phyloP scores from a whole-genome alignment of 2,329 filamentous ascomycete genomes.

The Cladosporium sp. region DNA sequence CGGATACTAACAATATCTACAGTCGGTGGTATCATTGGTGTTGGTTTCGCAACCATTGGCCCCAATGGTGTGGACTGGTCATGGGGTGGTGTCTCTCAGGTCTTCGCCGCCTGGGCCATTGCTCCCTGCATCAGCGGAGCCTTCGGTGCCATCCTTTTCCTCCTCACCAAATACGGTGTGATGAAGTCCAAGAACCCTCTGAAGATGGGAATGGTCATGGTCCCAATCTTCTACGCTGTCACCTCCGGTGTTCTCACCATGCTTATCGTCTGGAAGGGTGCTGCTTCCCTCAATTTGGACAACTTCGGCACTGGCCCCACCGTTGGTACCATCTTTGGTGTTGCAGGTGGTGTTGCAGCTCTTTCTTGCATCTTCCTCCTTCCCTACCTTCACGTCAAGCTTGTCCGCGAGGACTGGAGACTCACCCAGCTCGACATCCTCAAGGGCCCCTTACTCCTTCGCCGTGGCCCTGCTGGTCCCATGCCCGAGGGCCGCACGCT shows the following conservation, averaged over 20 bases:
- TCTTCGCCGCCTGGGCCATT: slow-evolving; percentile 60
- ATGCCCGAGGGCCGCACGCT: slow-evolving; percentile 12
- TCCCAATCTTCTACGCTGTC: slow-evolving; percentile 55
- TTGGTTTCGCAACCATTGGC: slow-evolving; percentile 50
- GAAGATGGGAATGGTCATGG: slow-evolving; percentile 47
- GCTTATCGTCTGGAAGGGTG: slow-evolving; percentile 38
- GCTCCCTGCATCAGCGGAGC: slow-evolving; percentile 52
- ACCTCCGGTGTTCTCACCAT: slow-evolving; percentile 51
- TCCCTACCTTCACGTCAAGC: slow-evolving; percentile 53
- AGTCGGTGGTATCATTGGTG: slow-evolving; percentile 31
- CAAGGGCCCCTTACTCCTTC: slow-evolving; percentile 34
- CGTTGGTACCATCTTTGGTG: slow-evolving; percentile 49
- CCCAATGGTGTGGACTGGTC: slow-evolving; percentile 52
- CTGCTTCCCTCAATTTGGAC: slow-evolving; percentile 44
- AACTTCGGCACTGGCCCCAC: slow-evolving; percentile 38
- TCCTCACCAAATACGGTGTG: slow-evolving; percentile 53
- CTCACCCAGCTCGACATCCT: slow-evolving; percentile 51
- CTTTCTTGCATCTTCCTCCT: slow-evolving; percentile 50
- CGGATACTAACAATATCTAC: background rate
- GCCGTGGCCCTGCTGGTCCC: slow-evolving; percentile 35
- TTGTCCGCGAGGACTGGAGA: slow-evolving; percentile 58
- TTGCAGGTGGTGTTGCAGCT: slow-evolving; percentile 47
- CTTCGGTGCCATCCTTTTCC: slow-evolving; percentile 53
- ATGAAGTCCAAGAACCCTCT: slow-evolving; percentile 51
- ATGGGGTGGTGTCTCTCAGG: slow-evolving; percentile 53